These are phyloP conservation scores for Spathaspora boniae DNA, from an alignment of 805 yeast species.

Conservation along the genomic window DNA sequence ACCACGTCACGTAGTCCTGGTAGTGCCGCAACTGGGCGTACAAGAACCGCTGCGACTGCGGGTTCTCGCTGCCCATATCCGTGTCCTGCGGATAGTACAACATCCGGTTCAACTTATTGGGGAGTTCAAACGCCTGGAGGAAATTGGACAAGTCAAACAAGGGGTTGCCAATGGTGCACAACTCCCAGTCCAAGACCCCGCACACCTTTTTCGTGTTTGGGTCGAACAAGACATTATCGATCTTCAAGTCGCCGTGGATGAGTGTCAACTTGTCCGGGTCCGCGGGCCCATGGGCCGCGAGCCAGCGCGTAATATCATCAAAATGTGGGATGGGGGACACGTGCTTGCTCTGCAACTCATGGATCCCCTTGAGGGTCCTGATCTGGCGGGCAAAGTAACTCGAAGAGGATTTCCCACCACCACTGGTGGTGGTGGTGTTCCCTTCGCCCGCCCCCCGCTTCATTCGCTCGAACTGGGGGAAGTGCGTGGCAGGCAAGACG, in stretches of 20 bases:
- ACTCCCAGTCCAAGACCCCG: conserved; percentile 65
- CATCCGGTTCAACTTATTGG: conserved; percentile 32
- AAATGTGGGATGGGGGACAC: conserved; percentile 50
- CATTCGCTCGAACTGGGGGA: conserved; percentile 34
- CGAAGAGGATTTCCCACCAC: no score
- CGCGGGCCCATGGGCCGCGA: conserved; percentile 41
- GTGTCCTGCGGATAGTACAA: conserved; percentile 25
- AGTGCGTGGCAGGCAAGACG: conserved; percentile 44
- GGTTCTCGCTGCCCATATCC: conserved; percentile 30
- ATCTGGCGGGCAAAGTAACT: conserved; percentile 55
- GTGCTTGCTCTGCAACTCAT: conserved; percentile 29
- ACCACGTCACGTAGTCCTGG: conserved; percentile 24
- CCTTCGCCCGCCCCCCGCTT: no score
- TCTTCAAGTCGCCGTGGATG: conserved; percentile 64
- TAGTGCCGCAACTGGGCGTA: conserved; percentile 25
- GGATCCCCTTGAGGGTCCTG: conserved; percentile 43
- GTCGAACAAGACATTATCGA: conserved; percentile 61
- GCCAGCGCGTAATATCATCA: conserved; percentile 38
- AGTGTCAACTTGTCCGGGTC: conserved; percentile 44
- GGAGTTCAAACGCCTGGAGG: conserved; percentile 50
- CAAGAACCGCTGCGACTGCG: conserved; percentile 18
- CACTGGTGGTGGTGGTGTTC: no score
- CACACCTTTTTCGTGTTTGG: conserved; percentile 46
- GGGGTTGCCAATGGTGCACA: conserved; percentile 64
- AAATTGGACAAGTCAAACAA: conserved; percentile 58